A percentile compares a stretch with the other conserved stretches of the same genome.
These are phyloP conservation scores for Lichtheimia hyalospora DNA, from an alignment of 371 early-diverging fungal species.

Conservation along the genomic window DNA sequence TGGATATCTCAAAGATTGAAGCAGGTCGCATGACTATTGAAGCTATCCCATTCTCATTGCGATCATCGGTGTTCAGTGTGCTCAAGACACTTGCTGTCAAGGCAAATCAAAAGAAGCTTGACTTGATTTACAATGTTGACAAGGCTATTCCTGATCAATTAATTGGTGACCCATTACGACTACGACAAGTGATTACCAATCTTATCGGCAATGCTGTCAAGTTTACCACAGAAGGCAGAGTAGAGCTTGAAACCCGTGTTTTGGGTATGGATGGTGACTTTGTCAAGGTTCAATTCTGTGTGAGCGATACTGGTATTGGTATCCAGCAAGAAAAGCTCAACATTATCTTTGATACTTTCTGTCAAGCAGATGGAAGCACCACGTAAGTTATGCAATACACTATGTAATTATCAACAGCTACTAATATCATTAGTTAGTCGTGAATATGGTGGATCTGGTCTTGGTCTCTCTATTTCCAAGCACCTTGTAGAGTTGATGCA, in stretches of 20 bases:
- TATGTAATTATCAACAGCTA: not conserved
- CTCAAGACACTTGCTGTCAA: constrained; percentile 62
- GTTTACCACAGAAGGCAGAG: constrained; percentile 70
- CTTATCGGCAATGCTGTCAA: constrained; percentile 80
- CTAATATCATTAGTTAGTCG: constrained; percentile 9
- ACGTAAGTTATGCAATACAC: constrained; percentile 28
- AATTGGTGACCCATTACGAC: constrained; percentile 68
- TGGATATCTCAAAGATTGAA: constrained; percentile 80
- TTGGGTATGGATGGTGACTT: constrained; percentile 35
- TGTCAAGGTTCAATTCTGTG: constrained; percentile 62
- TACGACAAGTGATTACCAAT: constrained; percentile 76
- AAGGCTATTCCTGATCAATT: constrained; percentile 60
- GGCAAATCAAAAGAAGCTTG: constrained; percentile 60
- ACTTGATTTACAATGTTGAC: constrained; percentile 58
- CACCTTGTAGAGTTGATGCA: constrained; percentile 59
- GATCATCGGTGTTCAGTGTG: constrained; percentile 57
- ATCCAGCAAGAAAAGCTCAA: constrained; percentile 66
- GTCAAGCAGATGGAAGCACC: constrained; percentile 76
- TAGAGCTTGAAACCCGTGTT: constrained; percentile 50
- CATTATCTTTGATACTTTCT: constrained; percentile 75
- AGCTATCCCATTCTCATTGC: constrained; percentile 58
- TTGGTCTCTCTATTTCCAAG: constrained; percentile 58
- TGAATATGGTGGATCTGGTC: constrained; percentile 39
- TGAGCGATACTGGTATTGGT: constrained; percentile 81
- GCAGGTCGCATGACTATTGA: constrained; percentile 73